Conservation (phyloP, 768 basidiomycete genomes). For the Termitomyces sp. region DNA sequence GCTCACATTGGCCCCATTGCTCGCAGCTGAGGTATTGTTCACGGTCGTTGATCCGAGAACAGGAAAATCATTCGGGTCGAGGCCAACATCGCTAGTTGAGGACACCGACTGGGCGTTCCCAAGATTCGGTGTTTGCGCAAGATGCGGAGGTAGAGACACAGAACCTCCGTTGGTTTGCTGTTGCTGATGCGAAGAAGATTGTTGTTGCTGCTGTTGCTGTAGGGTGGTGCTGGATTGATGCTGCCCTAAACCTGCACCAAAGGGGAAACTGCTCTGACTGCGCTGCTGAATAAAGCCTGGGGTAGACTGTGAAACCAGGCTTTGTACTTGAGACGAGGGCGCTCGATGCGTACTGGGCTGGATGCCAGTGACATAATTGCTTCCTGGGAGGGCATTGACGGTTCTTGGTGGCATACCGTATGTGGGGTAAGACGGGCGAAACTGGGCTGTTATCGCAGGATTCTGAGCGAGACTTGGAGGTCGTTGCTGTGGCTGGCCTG, state of each 20-base stretch:
- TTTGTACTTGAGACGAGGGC: slow-evolving; percentile 47
- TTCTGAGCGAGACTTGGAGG: slow-evolving; percentile 71
- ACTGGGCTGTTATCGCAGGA: slow-evolving; percentile 57
- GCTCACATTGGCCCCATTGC: slow-evolving; percentile 27
- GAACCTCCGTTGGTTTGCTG: slow-evolving; percentile 52
- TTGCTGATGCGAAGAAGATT: slow-evolving; percentile 43
- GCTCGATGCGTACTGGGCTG: slow-evolving; percentile 60
- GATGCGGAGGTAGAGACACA: slow-evolving; percentile 49
- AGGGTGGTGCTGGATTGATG: slow-evolving; percentile 38
- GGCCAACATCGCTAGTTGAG: slow-evolving; percentile 68
- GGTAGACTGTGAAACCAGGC: slow-evolving; percentile 50
- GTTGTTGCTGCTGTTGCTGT: slow-evolving; percentile 36
- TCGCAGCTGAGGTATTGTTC: slow-evolving; percentile 34
- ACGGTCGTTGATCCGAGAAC: slow-evolving; percentile 66
- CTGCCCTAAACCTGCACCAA: slow-evolving; percentile 53
- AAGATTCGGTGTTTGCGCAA: slow-evolving; percentile 45
- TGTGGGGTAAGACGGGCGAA: slow-evolving; percentile 48
- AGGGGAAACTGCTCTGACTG: slow-evolving; percentile 60
- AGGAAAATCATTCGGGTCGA: slow-evolving; percentile 87
- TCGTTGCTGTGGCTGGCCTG: slow-evolving; percentile 80
- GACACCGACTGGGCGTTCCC: slow-evolving; percentile 55
- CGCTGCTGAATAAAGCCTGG: slow-evolving; percentile 63
- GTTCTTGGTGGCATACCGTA: slow-evolving; percentile 62
- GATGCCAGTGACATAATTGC: slow-evolving; percentile 52
- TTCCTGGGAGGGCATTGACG: slow-evolving; percentile 42